Conservation (phyloP, 495 filamentous ascomycete species). For the Lophiotrema nucula region DNA sequence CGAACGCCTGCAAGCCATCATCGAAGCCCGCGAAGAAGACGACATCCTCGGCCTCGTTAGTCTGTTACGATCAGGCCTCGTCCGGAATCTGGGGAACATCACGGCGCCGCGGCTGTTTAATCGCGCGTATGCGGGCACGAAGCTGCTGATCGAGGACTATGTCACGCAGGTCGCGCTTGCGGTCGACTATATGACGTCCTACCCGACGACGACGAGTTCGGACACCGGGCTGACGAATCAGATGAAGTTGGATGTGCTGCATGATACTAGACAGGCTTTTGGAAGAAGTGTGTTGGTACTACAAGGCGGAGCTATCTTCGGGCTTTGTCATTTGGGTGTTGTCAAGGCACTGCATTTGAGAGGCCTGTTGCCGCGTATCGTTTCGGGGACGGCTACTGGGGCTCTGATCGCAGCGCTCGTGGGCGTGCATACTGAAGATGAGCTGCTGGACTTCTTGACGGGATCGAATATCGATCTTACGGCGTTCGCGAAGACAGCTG, state of each 20-base stretch:
- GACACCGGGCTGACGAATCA: constrained; percentile 70
- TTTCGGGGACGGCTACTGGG: constrained; percentile 86
- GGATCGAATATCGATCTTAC: constrained; percentile 80
- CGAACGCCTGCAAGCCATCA: constrained; percentile 68
- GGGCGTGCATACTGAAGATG: constrained; percentile 83
- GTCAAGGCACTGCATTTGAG: constrained; percentile 82
- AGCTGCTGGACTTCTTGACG: constrained; percentile 71
- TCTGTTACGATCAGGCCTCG: constrained; percentile 78
- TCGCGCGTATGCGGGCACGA: constrained; percentile 82
- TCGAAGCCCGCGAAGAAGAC: constrained; percentile 69
- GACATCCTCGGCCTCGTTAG: constrained; percentile 75
- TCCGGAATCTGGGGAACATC: constrained; percentile 91
- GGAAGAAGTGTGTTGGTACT: constrained; percentile 82
- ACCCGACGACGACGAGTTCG: constrained; percentile 60
- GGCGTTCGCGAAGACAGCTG: constrained; percentile 58
- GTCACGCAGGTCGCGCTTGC: constrained; percentile 78
- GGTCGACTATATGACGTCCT: constrained; percentile 70
- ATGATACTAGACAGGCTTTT: constrained; percentile 88
- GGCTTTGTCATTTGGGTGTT: constrained; percentile 85
- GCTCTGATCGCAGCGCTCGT: constrained; percentile 90
- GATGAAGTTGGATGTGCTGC: constrained; percentile 80
- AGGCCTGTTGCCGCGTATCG: constrained; percentile 84
- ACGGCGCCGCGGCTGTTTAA: constrained; percentile 81
- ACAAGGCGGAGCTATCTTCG: constrained; percentile 90
- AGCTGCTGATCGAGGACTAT: constrained; percentile 87